Evolutionary conservation across 2,329 filamentous ascomycete species (phyloP), one percentile per base, ranked within the genome.

Genomic region (Microcyclospora pomicola): DNA sequence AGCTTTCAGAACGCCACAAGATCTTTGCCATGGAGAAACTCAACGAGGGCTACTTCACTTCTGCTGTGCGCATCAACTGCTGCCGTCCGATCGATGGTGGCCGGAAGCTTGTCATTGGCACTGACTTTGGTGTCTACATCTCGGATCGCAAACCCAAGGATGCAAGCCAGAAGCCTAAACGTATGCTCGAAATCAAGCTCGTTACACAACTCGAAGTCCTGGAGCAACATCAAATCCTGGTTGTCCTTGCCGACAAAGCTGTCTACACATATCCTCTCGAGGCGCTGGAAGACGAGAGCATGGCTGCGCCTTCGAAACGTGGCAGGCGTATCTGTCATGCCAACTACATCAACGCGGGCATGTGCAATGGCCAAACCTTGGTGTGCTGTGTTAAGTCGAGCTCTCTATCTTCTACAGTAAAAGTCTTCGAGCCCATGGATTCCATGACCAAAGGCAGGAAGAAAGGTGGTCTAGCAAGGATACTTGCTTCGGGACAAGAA

Each of bases 361-460:
- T 95, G 53, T 96, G 91, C 56, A 72, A 95, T 42, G 87, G 91
- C 27, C 76, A 91, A 44, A 91, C 96, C 57, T 70, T 98, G 38
- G 91, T 98, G 24, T 96, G 88, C 63, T 92, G 85, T 50, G 91
- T 96, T 54, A 96, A 94, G 67, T 93, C 85, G 31, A 88, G 82
- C 13, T 83, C 87, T 2, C 68, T 96, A 27, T 94, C 85, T 37
- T 93, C 85, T 11, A 96, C 88, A 2, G 94, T 98, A 68, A 96
- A 96, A 64, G 91, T 96, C n/a, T 96, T 85, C 62, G 88, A 98
- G 63, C 91, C 91, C 1, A 94, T 93, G 64, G 91, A 96, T 57
- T 81, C 93, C 71, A 80, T 82, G 38, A 91, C 87, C 66, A 84
- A 83, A 41, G 51, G 52, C 34, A 92, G 91, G 68, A 95, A 92